These are phyloP conservation scores for Alternaria triticina DNA, from an alignment of 2,329 filamentous ascomycete genomes.

Conservation along the genomic window DNA sequence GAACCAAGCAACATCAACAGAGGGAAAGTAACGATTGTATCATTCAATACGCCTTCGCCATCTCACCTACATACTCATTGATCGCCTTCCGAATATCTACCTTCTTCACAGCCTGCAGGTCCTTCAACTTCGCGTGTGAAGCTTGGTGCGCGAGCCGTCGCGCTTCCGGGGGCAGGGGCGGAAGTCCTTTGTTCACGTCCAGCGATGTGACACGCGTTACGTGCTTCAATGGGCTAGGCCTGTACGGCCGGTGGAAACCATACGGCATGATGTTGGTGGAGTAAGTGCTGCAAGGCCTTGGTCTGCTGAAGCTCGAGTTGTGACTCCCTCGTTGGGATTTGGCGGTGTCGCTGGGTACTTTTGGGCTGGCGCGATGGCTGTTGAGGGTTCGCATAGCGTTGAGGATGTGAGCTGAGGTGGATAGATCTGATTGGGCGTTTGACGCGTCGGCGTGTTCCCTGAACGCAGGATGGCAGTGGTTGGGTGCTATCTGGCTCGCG, in stretches of 20 bases:
- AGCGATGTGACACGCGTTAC: not conserved
- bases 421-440: not conserved
- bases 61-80: not conserved
- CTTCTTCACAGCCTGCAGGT: not conserved
- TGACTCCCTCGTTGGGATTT: not conserved
- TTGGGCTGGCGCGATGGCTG: not conserved
- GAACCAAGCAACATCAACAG: not conserved
- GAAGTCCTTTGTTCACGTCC: conserved; percentile 14
- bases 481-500: not conserved
- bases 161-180: conserved; percentile 10
- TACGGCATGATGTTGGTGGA: not conserved
- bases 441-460: not conserved
- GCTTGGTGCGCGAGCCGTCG: not conserved
- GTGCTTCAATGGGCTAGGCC: conserved; percentile 1
- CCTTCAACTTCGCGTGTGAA: not conserved
- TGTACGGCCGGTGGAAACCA: conserved; percentile 9
- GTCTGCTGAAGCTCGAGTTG: not conserved
- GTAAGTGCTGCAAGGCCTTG: not conserved
- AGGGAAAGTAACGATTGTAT: not conserved
- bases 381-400: not conserved
- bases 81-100: not conserved
- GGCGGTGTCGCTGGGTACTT: not conserved
- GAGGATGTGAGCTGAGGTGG: not conserved
- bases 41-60: not conserved
- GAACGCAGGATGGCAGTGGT: not conserved